Conservation (phyloP, 2,329 filamentous ascomycete species). For the Aureobasidium leucospermi region DNA sequence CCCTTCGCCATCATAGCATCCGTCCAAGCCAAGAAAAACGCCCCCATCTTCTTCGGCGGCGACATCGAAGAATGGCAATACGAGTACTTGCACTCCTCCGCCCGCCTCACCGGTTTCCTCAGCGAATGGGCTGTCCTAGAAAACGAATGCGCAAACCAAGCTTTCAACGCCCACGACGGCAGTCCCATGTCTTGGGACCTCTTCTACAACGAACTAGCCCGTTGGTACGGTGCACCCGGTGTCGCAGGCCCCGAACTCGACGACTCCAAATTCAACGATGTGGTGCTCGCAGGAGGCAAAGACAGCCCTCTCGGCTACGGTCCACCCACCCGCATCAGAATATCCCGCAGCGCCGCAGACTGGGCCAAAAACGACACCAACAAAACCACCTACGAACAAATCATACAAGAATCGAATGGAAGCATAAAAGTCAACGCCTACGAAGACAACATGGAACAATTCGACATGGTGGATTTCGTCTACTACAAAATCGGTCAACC, state of each 20-base stretch:
- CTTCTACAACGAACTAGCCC: conserved; percentile 42
- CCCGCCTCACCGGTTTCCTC: conserved; percentile 43
- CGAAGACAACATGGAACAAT: conserved; percentile 38
- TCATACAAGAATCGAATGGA: conserved; percentile 33
- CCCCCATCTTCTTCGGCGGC: conserved; percentile 38
- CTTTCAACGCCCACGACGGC: conserved; percentile 44
- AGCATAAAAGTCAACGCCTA: conserved; percentile 35
- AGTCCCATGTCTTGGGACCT: conserved; percentile 40
- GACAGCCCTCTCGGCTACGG: conserved; percentile 34
- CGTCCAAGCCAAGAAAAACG: conserved; percentile 36
- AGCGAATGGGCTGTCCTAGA: conserved; percentile 44
- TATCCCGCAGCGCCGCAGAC: conserved; percentile 35
- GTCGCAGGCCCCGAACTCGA: conserved; percentile 7
- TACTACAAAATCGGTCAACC: conserved; percentile 27
- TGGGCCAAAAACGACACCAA: conserved; percentile 43
- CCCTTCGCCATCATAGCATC: conserved; percentile 45
- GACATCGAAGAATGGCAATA: conserved; percentile 40
- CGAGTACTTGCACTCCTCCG: conserved; percentile 35
- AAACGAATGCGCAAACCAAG: conserved; percentile 32
- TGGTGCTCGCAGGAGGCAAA: conserved; percentile 5
- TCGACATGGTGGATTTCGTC: conserved; percentile 39
- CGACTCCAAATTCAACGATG: conserved; percentile 4
- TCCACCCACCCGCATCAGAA: conserved; percentile 32
- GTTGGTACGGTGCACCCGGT: conserved; percentile 35
- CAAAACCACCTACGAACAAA: conserved; percentile 39